Base-by-base conservation (phyloP, 2,329 filamentous ascomycete genomes). In the Monascus ruber region DNA sequence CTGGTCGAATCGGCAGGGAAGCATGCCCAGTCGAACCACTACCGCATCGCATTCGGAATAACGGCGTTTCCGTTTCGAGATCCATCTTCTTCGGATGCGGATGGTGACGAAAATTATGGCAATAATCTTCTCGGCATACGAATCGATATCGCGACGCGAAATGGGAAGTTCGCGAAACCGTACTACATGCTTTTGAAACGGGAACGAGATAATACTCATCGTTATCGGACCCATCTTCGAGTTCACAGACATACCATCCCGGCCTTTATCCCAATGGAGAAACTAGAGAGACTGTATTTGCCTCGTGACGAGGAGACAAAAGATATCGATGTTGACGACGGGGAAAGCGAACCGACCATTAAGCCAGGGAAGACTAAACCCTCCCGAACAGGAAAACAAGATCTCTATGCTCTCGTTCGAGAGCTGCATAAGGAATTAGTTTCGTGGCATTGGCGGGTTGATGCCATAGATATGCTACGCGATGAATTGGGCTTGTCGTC, bases 31-130 rank as follows among this genome's bases (percentile, higher is more conserved):
- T 49, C 53, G 4, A 69, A 69, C 39, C 55, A 64, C 46, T 55
- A 69, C 50, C 64, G 65, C 28, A 55, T 69, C 35, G 62, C 62
- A 3, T 67, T 67, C 48, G 64, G 64, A 5, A 54, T 62, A 7
- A 70, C 66, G 1, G 53, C 63, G 2, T 70, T 70, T 41, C 65
- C 65, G 4, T 70, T 68, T 47, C 59, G 54, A 37, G 66, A 70
- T 37, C 66, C 66, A 2, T 60, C 60, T 0, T 61, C 65, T n/a
- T 8, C 7, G 7, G n/a, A 31, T 31, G n/a, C 7, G 7, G 29
- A 31, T 31, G n/a, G n/a, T n/a, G 2, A 17, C 17, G 52, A 49
- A 24, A 26, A 41, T 1, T 47, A 52, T 5, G 39, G 47, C 4
- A 47, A 49, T 11, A 55, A 56, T 31, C 48, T 69, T 1, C 47